A percentile compares a stretch with the other conserved stretches of the same genome.
Evolutionary conservation across 805 yeast genomes (phyloP).

Genomic region (Schizosaccharomyces octosporus): DNA sequence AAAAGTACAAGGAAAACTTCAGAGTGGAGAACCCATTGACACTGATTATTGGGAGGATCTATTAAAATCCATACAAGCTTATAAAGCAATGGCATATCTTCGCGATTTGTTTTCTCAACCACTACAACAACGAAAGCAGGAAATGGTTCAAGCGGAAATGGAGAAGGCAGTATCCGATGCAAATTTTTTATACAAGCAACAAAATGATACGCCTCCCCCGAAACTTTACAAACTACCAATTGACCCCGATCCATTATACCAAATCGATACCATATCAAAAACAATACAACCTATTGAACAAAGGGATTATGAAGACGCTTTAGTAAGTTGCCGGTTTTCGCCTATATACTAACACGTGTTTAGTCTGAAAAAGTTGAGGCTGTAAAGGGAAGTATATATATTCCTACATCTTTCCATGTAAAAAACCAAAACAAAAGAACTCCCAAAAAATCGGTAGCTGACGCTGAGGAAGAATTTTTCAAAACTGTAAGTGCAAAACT

Average conservation of each 20-base stretch:
- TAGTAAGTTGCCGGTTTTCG: not conserved
- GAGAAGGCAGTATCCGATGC: constrained; percentile 1
- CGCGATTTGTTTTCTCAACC: constrained; percentile 4
- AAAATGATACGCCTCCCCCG: not conserved
- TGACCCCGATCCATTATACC: constrained; percentile 1
- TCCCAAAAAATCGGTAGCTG: not conserved
- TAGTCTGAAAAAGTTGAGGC: not conserved
- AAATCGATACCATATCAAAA: constrained; percentile 5
- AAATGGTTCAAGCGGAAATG: constrained; percentile 4
- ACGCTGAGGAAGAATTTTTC: constrained; percentile 8
- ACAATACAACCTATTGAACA: not conserved
- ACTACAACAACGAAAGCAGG: constrained; percentile 4
- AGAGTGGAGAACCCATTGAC: constrained; percentile 8
- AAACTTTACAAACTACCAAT: not conserved
- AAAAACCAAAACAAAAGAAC: not conserved
- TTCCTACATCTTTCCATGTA: not conserved
- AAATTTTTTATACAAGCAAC: not conserved
- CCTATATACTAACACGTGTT: not conserved
- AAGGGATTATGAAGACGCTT: not conserved
- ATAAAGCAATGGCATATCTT: constrained; percentile 8
- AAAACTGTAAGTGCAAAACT: constrained; percentile 4
- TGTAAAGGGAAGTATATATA: not conserved
- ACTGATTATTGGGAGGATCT: constrained; percentile 13
- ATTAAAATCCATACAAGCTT: constrained; percentile 8
- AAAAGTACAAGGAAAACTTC: constrained; percentile 8